phyloP scores from a whole-genome alignment of 2,329 filamentous ascomycete species.

The Epichloe aotearoae region DNA sequence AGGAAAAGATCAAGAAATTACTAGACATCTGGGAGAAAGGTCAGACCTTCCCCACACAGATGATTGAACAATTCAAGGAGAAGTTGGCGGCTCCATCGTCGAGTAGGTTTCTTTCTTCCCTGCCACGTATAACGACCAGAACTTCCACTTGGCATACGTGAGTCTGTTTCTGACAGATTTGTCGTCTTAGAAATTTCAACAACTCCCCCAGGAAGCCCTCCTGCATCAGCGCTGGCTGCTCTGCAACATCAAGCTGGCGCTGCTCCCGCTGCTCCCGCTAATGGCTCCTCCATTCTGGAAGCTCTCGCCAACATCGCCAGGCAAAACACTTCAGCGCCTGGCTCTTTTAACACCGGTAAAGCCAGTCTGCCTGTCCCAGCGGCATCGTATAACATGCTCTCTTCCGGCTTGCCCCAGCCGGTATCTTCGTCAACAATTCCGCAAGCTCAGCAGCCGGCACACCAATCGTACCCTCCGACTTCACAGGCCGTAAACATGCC shows the following conservation, averaged over 20 bases:
- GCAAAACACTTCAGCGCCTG: conserved; percentile 43
- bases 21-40: conserved; percentile 97
- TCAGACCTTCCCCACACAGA: conserved; percentile 69
- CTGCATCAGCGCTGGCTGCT: conserved; percentile 29
- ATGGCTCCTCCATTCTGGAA: conserved; percentile 54
- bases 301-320: conserved; percentile 70
- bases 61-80: conserved; percentile 73
- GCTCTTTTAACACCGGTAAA: conserved; percentile 23
- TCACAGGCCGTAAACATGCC: conserved; percentile 47
- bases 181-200: conserved; percentile 48
- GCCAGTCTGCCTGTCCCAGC: conserved; percentile 26
- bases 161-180: conserved; percentile 4
- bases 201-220: conserved; percentile 56
- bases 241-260: conserved; percentile 24
- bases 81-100: conserved; percentile 53
- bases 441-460: conserved; percentile 16
- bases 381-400: conserved; percentile 27
- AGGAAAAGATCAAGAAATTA: conserved; percentile 90
- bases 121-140: neutral
- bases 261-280: conserved; percentile 26
- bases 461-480: conserved; percentile 26
- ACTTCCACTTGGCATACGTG: neutral
- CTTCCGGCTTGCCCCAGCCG: conserved; percentile 19
- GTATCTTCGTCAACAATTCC: conserved; percentile 16
- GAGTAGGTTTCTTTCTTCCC: conserved; percentile 42